These are phyloP conservation scores for Theobroma cacao DNA, from an alignment of 345 rosid species.

Conservation along the genomic window DNA sequence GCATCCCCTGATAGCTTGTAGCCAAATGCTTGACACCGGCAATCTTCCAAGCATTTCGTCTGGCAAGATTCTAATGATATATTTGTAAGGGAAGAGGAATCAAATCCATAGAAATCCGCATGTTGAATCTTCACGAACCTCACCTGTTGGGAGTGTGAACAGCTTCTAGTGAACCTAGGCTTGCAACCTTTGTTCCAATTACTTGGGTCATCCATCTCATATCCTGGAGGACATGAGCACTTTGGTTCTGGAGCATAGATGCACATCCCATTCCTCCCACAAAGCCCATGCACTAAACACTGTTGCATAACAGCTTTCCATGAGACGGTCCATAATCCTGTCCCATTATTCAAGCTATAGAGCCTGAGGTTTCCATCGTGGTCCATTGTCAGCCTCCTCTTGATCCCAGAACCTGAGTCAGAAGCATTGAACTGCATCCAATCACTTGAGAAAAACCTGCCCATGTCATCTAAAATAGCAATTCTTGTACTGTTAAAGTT, in stretches of 20 bases:
- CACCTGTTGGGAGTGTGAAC: conserved; percentile 12
- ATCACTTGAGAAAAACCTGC: conserved; percentile 38
- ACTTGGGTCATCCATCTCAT: conserved; percentile 22
- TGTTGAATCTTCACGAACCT: conserved; percentile 24
- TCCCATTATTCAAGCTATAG: conserved; percentile 26
- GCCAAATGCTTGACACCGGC: conserved; percentile 38
- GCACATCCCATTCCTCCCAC: conserved; percentile 46
- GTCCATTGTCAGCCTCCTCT: conserved; percentile 39
- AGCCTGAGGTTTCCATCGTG: conserved; percentile 46
- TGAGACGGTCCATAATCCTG: conserved; percentile 34
- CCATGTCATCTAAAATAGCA: conserved; percentile 33
- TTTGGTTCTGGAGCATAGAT: conserved; percentile 29
- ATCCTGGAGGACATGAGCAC: conserved; percentile 49
- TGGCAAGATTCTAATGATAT: conserved; percentile 23
- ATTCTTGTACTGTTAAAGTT: conserved; percentile 34
- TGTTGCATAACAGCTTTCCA: conserved; percentile 30
- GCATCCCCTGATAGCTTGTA: conserved; percentile 25
- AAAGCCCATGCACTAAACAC: conserved; percentile 41
- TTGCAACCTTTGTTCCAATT: conserved; percentile 49
- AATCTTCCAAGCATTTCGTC: conserved; percentile 30
- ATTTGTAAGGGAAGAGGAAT: conserved; percentile 8
- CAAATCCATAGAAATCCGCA: conserved; percentile 39
- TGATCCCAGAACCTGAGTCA: conserved; percentile 32
- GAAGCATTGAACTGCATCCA: conserved; percentile 26
- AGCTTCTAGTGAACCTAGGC: conserved; percentile 26